Evolutionary conservation across 2,329 filamentous ascomycete species (phyloP).

Genomic region (Sporothrix schenckii): DNA sequence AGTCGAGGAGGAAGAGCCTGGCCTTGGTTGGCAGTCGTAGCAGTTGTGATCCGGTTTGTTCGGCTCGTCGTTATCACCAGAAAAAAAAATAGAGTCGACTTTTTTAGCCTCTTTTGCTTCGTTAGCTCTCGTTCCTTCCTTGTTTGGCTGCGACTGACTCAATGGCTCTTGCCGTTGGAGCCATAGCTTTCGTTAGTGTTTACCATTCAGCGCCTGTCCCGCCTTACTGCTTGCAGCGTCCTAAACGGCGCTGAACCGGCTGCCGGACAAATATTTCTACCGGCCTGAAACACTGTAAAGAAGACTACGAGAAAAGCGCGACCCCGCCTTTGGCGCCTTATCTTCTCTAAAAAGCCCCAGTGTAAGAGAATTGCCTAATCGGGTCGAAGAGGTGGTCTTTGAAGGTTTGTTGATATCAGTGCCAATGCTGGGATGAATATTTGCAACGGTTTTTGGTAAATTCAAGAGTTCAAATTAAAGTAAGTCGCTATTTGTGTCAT

Average conservation of each 20-base stretch:
- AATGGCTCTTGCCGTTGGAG: slow-evolving; percentile 15
- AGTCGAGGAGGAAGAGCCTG: not conserved
- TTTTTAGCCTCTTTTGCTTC: slow-evolving; percentile 19
- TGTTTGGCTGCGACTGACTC: not conserved
- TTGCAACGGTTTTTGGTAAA: not conserved
- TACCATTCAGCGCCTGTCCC: not conserved
- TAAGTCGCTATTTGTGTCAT: not conserved
- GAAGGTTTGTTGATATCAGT: not conserved
- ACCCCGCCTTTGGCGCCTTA: slow-evolving; percentile 16
- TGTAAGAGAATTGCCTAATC: slow-evolving; percentile 29
- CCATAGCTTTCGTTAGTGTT: not conserved
- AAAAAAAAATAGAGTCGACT: slow-evolving; percentile 23
- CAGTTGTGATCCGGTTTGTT: not conserved
- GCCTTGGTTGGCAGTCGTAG: not conserved
- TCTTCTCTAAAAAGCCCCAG: not conserved
- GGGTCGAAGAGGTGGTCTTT: not conserved
- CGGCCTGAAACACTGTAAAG: slow-evolving; percentile 12
- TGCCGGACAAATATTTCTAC: slow-evolving; percentile 31
- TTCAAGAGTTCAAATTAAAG: not conserved
- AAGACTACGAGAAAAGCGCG: not conserved
- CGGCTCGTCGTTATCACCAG: slow-evolving; percentile 24
- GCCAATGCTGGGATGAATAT: not conserved
- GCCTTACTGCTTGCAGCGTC: not conserved
- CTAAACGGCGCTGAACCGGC: not conserved
- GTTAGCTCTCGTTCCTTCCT: slow-evolving; percentile 13